Evolutionary conservation across 768 basidiomycete genomes (phyloP).

Genomic region (Termitomyces sp.): DNA sequence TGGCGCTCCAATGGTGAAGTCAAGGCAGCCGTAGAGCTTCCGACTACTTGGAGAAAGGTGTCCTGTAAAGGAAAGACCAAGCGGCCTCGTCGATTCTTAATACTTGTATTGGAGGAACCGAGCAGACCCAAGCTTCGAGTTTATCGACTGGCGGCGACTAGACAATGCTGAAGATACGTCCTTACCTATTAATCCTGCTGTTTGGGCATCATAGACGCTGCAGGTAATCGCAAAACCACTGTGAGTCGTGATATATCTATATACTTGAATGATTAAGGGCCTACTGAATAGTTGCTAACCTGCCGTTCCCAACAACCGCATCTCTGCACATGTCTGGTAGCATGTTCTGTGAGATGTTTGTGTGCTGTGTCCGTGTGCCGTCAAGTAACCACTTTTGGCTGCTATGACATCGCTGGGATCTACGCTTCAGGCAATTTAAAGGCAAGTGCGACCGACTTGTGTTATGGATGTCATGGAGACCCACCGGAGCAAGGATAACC

Average conservation of each 20-base stretch:
- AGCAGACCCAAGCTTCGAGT: not conserved
- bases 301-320: not conserved
- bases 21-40: not conserved
- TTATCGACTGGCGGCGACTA: not conserved
- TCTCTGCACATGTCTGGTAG: not conserved
- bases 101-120: not conserved
- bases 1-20: not conserved
- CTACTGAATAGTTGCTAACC: not conserved
- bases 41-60: not conserved
- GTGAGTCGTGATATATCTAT: not conserved
- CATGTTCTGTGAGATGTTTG: not conserved
- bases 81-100: not conserved
- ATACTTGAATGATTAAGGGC: not conserved
- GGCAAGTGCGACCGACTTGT: not conserved
- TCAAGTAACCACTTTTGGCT: not conserved
- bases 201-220: not conserved
- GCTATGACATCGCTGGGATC: not conserved
- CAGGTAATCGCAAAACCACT: not conserved
- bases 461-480: not conserved
- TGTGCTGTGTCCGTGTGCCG: not conserved
- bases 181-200: not conserved
- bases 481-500: not conserved
- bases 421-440: not conserved
- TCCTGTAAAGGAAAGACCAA: not conserved
- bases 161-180: not conserved